These are phyloP conservation scores for Luffa aegyptiaca DNA, from an alignment of 306 rosid genomes.

Conservation along the genomic window DNA sequence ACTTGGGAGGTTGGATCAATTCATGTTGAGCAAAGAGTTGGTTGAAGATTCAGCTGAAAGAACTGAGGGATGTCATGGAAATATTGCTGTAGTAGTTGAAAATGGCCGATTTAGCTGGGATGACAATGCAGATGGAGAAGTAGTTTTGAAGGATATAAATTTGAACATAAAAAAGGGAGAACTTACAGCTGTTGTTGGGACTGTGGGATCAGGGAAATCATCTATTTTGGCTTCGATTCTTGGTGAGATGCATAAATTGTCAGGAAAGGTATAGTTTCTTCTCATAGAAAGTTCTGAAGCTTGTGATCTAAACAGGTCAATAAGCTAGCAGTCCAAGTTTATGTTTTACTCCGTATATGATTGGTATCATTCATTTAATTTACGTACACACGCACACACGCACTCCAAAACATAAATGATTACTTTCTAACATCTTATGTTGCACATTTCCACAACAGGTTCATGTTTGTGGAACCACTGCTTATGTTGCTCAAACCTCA, in stretches of 20 bases:
- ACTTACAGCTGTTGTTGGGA: constrained; percentile 72
- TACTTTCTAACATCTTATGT: not conserved
- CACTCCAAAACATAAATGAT: not conserved
- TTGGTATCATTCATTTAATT: not conserved
- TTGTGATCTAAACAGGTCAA: not conserved
- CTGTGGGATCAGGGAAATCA: constrained; percentile 87
- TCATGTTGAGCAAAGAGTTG: constrained; percentile 40
- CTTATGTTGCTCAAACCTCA: constrained; percentile 83
- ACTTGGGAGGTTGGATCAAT: constrained; percentile 50
- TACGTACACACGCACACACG: too few relatives aligned
- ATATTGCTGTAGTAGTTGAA: constrained; percentile 37
- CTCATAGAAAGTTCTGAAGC: not conserved
- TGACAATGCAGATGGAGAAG: constrained; percentile 24
- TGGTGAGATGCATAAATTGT: constrained; percentile 66
- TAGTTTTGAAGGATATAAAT: constrained; percentile 32
- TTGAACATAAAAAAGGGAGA: constrained; percentile 41
- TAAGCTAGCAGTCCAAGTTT: not conserved
- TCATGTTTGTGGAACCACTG: constrained; percentile 42
- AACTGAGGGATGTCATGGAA: constrained; percentile 11
- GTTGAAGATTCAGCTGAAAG: constrained; percentile 15
- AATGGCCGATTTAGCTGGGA: constrained; percentile 68
- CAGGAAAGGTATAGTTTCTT: constrained; percentile 33
- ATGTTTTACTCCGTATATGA: not conserved
- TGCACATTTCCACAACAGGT: not conserved
- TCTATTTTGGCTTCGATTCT: constrained; percentile 57